Conservation (phyloP, 805 yeast genomes). For the Nakazawaea anatomiae region DNA sequence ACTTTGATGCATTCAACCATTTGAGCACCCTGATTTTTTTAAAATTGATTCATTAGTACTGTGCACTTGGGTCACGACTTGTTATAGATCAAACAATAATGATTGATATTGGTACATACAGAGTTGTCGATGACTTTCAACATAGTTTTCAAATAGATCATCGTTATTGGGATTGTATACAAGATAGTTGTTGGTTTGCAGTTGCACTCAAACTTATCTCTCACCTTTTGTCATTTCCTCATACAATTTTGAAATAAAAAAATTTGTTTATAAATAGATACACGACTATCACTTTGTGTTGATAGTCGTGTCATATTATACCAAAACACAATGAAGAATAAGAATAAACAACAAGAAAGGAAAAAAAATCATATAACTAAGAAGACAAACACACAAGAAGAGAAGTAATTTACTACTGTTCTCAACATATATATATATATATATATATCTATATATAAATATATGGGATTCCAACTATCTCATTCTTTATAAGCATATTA, state of each 20-base stretch:
- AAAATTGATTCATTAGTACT: neutral
- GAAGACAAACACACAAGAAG: neutral
- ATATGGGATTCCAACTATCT: neutral
- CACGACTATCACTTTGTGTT: too few species aligned
- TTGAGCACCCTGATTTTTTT: conserved; percentile 59
- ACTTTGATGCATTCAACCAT: conserved; percentile 95
- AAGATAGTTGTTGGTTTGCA: too few species aligned
- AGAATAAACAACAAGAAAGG: too few species aligned
- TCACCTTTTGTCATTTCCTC: neutral
- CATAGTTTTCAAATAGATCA: conserved; percentile 87
- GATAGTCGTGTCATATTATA: too few species aligned
- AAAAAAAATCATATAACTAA: too few species aligned
- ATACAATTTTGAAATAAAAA: too few species aligned
- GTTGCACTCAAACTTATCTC: neutral
- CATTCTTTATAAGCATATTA: neutral
- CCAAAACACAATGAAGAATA: too few species aligned
- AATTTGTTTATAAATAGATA: too few species aligned
- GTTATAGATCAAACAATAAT: too few species aligned
- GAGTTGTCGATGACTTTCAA: conserved; percentile 92
- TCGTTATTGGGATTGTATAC: conserved; percentile 21
- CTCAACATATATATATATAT: neutral
- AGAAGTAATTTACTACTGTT: neutral
- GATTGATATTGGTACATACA: conserved; percentile 18
- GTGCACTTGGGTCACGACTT: neutral
- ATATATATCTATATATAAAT: too few species aligned